These are phyloP conservation scores for Aspergillus oerlinghausenensis DNA, from an alignment of 2,329 filamentous ascomycete genomes.

Conservation along the genomic window DNA sequence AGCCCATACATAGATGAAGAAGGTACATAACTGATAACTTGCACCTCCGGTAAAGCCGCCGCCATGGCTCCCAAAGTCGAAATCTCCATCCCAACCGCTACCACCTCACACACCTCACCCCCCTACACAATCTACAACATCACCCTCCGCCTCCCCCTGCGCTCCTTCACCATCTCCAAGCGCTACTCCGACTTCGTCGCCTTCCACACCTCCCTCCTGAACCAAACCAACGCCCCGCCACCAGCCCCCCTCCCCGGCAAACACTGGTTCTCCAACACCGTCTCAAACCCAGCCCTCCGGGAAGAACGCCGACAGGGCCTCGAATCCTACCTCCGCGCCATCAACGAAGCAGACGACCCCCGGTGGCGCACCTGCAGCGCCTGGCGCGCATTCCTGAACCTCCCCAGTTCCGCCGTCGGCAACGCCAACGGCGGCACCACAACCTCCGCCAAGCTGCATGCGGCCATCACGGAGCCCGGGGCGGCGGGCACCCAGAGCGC, in stretches of 20 bases:
- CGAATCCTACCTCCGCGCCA: slow-evolving; percentile 55
- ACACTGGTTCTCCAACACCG: slow-evolving; percentile 56
- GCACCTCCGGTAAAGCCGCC: background rate
- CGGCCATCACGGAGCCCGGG: slow-evolving; percentile 39
- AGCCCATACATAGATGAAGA: background rate
- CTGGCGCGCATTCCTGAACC: slow-evolving; percentile 56
- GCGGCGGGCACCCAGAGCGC: slow-evolving; percentile 15
- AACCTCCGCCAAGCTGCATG: slow-evolving; percentile 39
- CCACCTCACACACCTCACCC: slow-evolving; percentile 45
- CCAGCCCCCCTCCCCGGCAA: slow-evolving; percentile 55
- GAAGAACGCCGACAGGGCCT: slow-evolving; percentile 54
- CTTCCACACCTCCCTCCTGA: slow-evolving; percentile 50
- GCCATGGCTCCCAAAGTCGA: slow-evolving; percentile 42
- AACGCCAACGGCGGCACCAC: slow-evolving; percentile 22
- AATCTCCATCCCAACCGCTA: slow-evolving; percentile 48
- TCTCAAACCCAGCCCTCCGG: slow-evolving; percentile 52
- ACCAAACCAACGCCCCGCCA: slow-evolving; percentile 48
- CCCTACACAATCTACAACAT: slow-evolving; percentile 60
- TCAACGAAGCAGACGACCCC: slow-evolving; percentile 52
- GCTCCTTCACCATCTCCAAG: slow-evolving; percentile 55
- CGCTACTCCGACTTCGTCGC: slow-evolving; percentile 61
- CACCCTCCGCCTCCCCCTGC: slow-evolving; percentile 56
- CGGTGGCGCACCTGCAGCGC: slow-evolving; percentile 55
- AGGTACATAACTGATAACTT: background rate
- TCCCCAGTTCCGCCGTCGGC: slow-evolving; percentile 42